Conservation (phyloP, 129 eudicot genomes). For the Calendula officinalis region DNA sequence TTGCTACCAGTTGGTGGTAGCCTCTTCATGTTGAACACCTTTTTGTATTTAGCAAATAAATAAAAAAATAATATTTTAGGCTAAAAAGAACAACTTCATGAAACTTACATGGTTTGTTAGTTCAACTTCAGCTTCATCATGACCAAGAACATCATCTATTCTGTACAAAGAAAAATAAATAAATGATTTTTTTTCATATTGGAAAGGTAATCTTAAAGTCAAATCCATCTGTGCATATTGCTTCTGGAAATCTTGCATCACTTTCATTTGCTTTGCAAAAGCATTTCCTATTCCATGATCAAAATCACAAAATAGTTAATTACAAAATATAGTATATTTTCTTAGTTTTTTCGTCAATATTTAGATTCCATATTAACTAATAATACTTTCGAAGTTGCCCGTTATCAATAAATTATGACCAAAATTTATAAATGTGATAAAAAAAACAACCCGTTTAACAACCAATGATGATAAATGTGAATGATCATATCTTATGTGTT, state of each 20-base stretch:
- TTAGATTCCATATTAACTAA: too few species aligned
- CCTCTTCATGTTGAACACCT: too few species aligned
- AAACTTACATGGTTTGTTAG: constrained; percentile 78
- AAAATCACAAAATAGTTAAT: constrained; percentile 7
- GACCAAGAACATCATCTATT: constrained; percentile 91
- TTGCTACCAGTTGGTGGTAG: too few species aligned
- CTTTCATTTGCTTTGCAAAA: constrained; percentile 85
- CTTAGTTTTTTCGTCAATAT: too few species aligned
- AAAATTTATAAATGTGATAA: background rate
- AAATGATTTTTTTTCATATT: constrained; percentile 1
- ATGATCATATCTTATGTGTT: background rate
- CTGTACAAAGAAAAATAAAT: constrained; percentile 38
- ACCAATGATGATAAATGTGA: too few species aligned
- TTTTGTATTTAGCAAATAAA: too few species aligned
- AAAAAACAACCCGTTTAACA: too few species aligned
- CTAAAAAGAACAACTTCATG: constrained; percentile 2
- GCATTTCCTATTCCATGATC: constrained; percentile 72
- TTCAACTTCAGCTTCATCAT: constrained; percentile 98
- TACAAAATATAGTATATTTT: too few species aligned
- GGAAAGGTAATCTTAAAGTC: constrained; percentile 89
- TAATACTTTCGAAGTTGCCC: too few species aligned
- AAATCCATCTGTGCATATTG: constrained; percentile 99
- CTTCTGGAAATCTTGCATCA: constrained; percentile 86
- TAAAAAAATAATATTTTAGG: too few species aligned
- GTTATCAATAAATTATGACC: background rate